phyloP scores from a whole-genome alignment of 2,329 filamentous ascomycete genomes.

The Diaporthe amygdali region DNA sequence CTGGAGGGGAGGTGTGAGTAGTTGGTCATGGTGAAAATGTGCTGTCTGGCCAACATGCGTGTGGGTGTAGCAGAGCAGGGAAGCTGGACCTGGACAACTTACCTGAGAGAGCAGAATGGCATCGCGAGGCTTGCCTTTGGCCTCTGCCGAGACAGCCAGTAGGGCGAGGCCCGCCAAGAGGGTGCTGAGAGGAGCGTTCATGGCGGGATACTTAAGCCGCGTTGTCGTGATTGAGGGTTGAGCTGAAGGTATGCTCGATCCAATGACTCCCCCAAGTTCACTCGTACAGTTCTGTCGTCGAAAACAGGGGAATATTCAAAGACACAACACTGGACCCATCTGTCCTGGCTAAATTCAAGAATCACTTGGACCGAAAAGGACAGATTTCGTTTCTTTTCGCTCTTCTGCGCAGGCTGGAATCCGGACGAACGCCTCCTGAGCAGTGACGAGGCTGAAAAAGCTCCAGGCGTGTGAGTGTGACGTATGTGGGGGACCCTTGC shows the following conservation, averaged over 20 bases:
- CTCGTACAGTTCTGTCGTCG: neutral
- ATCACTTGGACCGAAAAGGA: neutral
- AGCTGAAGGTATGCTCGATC: neutral
- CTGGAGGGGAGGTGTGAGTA: slow-evolving; percentile 57
- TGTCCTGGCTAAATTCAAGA: neutral
- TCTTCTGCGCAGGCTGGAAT: neutral
- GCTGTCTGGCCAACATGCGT: slow-evolving; percentile 57
- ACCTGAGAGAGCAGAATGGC: slow-evolving; percentile 67
- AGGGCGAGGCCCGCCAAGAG: neutral
- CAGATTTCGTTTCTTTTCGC: neutral
- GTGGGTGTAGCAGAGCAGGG: too few relatives aligned
- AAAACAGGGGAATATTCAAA: too few relatives aligned
- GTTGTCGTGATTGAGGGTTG: neutral
- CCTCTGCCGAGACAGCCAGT: slow-evolving; percentile 23
- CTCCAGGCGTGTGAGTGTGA: slow-evolving; percentile 6
- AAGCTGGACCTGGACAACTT: slow-evolving; percentile 29
- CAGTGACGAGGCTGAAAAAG: slow-evolving; percentile 28
- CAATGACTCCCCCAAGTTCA: neutral
- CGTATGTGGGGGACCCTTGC: slow-evolving; percentile 14
- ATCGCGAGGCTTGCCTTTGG: slow-evolving; percentile 47
- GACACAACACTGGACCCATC: neutral
- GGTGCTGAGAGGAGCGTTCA: neutral
- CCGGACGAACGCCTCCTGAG: neutral
- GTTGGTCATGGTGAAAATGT: neutral
- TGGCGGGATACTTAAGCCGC: neutral